phyloP scores from a whole-genome alignment of 768 basidiomycete genomes.

The Kwoniella heveanensis region DNA sequence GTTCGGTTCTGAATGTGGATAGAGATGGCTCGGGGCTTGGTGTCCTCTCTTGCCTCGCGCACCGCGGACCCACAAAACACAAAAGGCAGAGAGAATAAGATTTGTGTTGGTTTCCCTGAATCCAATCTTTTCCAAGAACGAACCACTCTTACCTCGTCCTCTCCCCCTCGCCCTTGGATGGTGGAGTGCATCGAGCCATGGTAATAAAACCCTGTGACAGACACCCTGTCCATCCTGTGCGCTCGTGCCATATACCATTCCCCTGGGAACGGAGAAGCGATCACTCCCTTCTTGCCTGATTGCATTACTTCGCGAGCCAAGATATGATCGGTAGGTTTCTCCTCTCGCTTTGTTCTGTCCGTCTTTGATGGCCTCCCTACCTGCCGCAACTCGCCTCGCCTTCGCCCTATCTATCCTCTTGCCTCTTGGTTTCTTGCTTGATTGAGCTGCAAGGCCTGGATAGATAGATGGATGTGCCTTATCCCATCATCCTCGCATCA shows the following conservation, averaged over 20 bases:
- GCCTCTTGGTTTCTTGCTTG: background rate
- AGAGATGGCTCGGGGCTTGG: no score
- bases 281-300: background rate
- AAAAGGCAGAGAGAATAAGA: background rate
- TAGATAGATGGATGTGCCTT: background rate
- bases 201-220: background rate
- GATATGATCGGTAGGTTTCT: background rate
- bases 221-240: background rate
- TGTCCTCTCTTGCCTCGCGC: no score
- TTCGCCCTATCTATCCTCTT: no score
- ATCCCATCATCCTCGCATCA: background rate
- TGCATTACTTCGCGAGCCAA: no score
- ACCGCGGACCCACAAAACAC: background rate
- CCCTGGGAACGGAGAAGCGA: background rate
- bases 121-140: constrained; percentile 1
- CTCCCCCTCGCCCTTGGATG: no score
- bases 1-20: no score
- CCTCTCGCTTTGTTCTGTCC: background rate
- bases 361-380: background rate
- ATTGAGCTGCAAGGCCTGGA: no score
- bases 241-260: background rate
- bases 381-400: no score
- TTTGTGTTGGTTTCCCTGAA: background rate
- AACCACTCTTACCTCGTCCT: background rate
- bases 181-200: no score